Percentiles rank a stretch among this genome's conserved stretches.
phyloP scores from a whole-genome alignment of 2,329 filamentous ascomycete genomes.

The Dactylellina haptotyla region DNA sequence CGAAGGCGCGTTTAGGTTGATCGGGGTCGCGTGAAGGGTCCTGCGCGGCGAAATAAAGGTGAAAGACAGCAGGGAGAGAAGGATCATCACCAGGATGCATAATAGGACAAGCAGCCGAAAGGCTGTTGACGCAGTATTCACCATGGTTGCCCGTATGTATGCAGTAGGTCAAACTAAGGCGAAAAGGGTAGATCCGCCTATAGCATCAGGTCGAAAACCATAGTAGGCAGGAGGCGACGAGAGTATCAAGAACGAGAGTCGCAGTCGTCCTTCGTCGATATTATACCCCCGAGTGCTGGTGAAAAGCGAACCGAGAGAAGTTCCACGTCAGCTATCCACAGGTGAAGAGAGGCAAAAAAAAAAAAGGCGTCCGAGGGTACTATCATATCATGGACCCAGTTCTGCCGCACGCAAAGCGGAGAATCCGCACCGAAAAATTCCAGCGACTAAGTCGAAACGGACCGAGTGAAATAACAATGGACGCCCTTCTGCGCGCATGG shows the following conservation, averaged over 20 bases:
- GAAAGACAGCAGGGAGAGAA: constrained; percentile 48
- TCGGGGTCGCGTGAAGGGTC: constrained; percentile 48
- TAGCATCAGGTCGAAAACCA: too few relatives aligned
- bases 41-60: constrained; percentile 46
- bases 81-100: constrained; percentile 41
- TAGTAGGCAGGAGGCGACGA: constrained; percentile 1
- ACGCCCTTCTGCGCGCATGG: constrained; percentile 15
- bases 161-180: neutral
- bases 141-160: constrained; percentile 3
- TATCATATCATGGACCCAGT: neutral
- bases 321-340: too few relatives aligned
- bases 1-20: constrained; percentile 52
- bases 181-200: too few relatives aligned
- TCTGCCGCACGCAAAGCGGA: neutral
- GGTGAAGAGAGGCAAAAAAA: too few relatives aligned
- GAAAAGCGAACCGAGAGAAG: too few relatives aligned
- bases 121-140: constrained; percentile 52
- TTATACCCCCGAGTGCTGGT: too few relatives aligned
- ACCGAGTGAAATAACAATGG: neutral
- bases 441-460: constrained; percentile 8
- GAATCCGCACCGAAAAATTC: constrained; percentile 24
- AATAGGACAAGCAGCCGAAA: constrained; percentile 48
- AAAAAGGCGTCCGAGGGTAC: neutral
- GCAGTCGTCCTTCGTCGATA: too few relatives aligned
- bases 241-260: constrained; percentile 19